These are phyloP conservation scores for Fragaria iinumae DNA, from an alignment of 306 rosid species.

Conservation along the genomic window DNA sequence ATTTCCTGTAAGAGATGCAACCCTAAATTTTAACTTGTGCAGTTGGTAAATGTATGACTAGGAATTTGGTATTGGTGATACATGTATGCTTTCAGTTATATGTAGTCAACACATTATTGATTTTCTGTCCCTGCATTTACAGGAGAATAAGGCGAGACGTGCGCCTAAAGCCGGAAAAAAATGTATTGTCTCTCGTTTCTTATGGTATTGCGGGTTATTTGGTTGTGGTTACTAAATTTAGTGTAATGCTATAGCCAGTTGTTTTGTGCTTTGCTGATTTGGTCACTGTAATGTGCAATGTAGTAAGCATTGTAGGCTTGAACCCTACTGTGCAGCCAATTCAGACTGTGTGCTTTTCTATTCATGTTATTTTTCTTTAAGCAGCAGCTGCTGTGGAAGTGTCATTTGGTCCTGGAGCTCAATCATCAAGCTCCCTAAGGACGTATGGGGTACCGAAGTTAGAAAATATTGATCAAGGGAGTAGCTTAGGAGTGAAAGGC, in stretches of 20 bases:
- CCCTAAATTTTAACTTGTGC: too few relatives aligned
- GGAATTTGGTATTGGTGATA: not conserved
- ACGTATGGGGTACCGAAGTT: slow-evolving; percentile 39
- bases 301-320: not conserved
- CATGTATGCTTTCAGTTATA: not conserved
- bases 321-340: too few relatives aligned
- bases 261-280: not conserved
- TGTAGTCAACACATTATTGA: slow-evolving; percentile 22
- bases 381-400: slow-evolving; percentile 62
- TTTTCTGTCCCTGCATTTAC: slow-evolving; percentile 34
- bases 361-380: slow-evolving; percentile 26
- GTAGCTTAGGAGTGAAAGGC: slow-evolving; percentile 23
- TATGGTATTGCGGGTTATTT: slow-evolving; percentile 8
- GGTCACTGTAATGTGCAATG: not conserved
- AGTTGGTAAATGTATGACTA: not conserved
- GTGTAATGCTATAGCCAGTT: not conserved
- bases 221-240: not conserved
- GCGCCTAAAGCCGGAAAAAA: slow-evolving; percentile 47
- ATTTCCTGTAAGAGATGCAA: not conserved
- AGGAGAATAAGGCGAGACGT: slow-evolving; percentile 47
- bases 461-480: slow-evolving; percentile 28
- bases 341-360: slow-evolving; percentile 12
- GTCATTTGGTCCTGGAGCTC: slow-evolving; percentile 64
- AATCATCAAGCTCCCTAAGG: slow-evolving; percentile 41
- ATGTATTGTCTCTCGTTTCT: slow-evolving; percentile 40